Conservation (phyloP, 176 grass and related monocot genomes). For the Pontederia paniculata region DNA sequence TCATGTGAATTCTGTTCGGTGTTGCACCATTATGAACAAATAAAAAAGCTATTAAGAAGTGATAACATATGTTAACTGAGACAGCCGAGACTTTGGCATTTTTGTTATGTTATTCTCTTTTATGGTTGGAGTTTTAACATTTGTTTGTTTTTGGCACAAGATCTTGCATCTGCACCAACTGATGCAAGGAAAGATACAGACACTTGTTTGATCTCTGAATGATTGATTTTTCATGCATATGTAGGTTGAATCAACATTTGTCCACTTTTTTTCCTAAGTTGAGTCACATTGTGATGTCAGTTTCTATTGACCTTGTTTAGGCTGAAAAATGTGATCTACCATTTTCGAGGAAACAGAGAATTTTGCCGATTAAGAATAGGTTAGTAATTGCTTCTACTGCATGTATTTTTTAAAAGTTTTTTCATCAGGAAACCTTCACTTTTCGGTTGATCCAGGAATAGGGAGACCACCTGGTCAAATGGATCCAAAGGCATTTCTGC, state of each 20-base stretch:
- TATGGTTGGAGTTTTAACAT: no score
- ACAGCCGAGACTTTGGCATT: no score
- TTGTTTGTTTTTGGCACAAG: no score
- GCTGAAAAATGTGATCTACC: conserved; percentile 63
- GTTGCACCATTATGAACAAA: no score
- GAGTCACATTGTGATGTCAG: background rate
- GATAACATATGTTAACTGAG: no score
- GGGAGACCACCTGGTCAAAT: conserved; percentile 73
- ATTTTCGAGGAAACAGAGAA: conserved; percentile 70
- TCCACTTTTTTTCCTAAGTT: background rate
- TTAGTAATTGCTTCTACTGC: conserved; percentile 22
- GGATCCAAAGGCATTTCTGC: conserved; percentile 88
- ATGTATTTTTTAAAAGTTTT: background rate
- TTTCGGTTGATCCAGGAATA: conserved; percentile 41
- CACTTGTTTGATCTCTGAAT: no score
- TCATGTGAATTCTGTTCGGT: no score
- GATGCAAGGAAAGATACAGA: no score
- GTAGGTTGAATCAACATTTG: background rate
- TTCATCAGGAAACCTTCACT: conserved; percentile 8
- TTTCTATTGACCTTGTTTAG: conserved; percentile 33
- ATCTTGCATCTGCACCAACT: no score
- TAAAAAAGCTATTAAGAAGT: no score
- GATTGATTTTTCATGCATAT: no score
- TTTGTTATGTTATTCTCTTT: no score
- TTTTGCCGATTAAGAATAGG: conserved; percentile 80